Base-by-base conservation (phyloP, 139 green algal genomes). In the Edaphochlamys debaryana region DNA sequence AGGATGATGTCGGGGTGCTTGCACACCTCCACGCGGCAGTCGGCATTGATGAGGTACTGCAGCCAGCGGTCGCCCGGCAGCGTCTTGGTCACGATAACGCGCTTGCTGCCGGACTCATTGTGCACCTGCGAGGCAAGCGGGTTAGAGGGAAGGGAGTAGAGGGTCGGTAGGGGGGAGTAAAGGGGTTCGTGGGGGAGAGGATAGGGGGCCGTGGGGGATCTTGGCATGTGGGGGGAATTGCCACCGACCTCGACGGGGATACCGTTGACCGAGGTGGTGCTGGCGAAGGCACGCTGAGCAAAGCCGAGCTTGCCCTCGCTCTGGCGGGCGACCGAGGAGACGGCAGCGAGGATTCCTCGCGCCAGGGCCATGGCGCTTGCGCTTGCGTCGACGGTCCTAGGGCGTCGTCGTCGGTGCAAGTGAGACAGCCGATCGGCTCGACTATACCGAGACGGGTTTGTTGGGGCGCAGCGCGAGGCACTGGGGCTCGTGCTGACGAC, bases 1-100 rank as follows among this genome's bases (percentile, higher is more conserved):
- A 99, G 91, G 86, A 99, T 99, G 67, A 92, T 93, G 70, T 98
- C 92, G 9, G 87, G 69, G 60, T 91, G 83, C 17, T 87, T 91
- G 85, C 85, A 71, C 40, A 84, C 75, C 69, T 90, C 86, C 11
- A 90, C 86, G 13, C 86, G 75, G 76, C 86, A 90, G 2, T 64
- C 81, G 4, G 86, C 73, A 17, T 88, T 72, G 0, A 85, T 93
- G 6, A 99, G 91, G 58, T 97, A 87, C 40, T 99, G 69, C 34
- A 98, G 85, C 97, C 97, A 99, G 20, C 96, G 83, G 30, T 93
- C 89, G 3, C 97, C 97, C 0, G 97, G 97, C 71, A 99, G 93
- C 22, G 93, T 81, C 87, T 99, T 99, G 15, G 97, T 99, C 5
- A 99, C 98, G 0, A 99, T 69, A 3, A 99, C 97, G 0, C 97